These are phyloP conservation scores for Vigna nakashimae DNA, from an alignment of 306 rosid species.

Conservation along the genomic window DNA sequence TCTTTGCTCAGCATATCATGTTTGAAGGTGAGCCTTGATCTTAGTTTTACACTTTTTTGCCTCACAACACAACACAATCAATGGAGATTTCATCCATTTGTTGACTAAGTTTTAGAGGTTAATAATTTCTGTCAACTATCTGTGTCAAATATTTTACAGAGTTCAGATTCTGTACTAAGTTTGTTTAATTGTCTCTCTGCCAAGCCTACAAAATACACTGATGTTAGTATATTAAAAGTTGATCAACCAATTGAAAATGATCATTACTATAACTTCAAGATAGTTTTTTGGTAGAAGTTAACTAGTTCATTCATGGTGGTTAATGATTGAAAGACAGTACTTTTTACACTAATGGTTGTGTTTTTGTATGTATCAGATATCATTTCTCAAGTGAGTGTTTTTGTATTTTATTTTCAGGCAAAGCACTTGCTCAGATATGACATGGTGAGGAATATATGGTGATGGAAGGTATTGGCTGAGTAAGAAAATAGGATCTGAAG, in stretches of 20 bases:
- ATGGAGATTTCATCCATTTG: background rate
- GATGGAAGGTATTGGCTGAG: constrained; percentile 25
- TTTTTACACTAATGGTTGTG: background rate
- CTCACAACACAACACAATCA: background rate
- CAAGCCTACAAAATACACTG: too few relatives aligned
- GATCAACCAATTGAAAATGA: background rate
- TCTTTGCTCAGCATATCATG: constrained; percentile 73
- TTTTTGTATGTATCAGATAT: background rate
- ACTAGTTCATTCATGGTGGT: background rate
- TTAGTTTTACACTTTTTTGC: background rate
- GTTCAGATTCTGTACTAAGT: too few relatives aligned
- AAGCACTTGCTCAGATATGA: constrained; percentile 53
- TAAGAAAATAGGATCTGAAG: constrained; percentile 44
- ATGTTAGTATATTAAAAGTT: too few relatives aligned
- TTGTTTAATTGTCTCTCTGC: too few relatives aligned
- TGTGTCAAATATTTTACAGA: background rate
- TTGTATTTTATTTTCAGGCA: constrained; percentile 41
- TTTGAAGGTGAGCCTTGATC: constrained; percentile 63
- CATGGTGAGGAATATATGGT: constrained; percentile 63
- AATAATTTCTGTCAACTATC: background rate
- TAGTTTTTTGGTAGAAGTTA: background rate
- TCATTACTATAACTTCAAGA: background rate
- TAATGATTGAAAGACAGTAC: background rate
- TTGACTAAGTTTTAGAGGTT: constrained; percentile 1
- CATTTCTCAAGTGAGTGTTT: background rate